A percentile compares a stretch with the other conserved stretches of the same genome.
These are phyloP conservation scores for Diplodia seriata DNA, from an alignment of 2,329 filamentous ascomycete genomes.

Conservation along the genomic window DNA sequence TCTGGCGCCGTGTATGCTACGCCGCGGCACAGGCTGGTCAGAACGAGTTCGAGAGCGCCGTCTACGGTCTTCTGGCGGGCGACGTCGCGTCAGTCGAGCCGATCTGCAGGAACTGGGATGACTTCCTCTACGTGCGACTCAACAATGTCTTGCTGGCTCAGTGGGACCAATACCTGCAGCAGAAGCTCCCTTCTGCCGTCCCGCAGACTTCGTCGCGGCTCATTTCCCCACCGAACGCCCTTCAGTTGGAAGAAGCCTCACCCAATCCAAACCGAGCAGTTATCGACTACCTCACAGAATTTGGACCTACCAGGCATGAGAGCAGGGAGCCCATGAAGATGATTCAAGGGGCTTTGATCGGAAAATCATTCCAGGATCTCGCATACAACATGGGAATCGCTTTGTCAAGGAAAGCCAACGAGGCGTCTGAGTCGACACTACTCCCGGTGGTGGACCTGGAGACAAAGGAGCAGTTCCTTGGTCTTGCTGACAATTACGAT, in stretches of 20 bases:
- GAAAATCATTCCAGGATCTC: constrained; percentile 60
- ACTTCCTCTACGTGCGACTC: constrained; percentile 85
- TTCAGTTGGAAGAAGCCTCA: constrained; percentile 66
- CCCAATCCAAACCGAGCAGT: constrained; percentile 61
- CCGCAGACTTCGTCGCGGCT: constrained; percentile 61
- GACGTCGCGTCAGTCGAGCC: constrained; percentile 79
- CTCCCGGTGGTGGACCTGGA: constrained; percentile 31
- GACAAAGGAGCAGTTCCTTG: constrained; percentile 41
- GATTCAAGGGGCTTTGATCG: constrained; percentile 77
- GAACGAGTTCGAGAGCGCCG: constrained; percentile 82
- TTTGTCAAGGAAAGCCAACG: constrained; percentile 49
- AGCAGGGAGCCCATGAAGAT: constrained; percentile 72
- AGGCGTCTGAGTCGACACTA: constrained; percentile 34
- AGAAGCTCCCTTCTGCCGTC: constrained; percentile 33
- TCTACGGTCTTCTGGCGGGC: constrained; percentile 89
- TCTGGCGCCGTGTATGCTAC: constrained; percentile 82
- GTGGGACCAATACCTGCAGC: constrained; percentile 74
- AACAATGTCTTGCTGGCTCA: constrained; percentile 83
- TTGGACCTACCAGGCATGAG: constrained; percentile 63
- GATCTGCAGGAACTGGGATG: constrained; percentile 82
- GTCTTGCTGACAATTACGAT: constrained; percentile 50
- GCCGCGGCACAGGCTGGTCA: constrained; percentile 72
- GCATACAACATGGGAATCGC: constrained; percentile 53
- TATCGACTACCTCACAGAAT: constrained; percentile 65
- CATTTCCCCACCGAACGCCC: constrained; percentile 69